Evolutionary conservation across 2,329 filamentous ascomycete species (phyloP).

Genomic region (Colletotrichum lindemuthianum): DNA sequence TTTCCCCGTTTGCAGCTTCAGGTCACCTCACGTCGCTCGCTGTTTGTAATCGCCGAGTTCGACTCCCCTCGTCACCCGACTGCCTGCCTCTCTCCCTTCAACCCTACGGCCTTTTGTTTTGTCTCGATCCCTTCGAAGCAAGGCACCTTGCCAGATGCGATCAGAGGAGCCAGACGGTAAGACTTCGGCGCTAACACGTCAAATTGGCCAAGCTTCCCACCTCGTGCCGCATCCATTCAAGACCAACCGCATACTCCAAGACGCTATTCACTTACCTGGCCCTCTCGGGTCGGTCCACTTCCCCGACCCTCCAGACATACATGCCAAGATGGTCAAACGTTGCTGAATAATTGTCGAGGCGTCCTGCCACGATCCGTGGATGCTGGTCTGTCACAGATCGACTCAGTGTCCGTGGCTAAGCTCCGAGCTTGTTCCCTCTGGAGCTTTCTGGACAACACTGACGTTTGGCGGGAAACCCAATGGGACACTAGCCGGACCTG

Average conservation of each 20-base stretch:
- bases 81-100: neutral
- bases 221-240: slow-evolving; percentile 7
- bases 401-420: neutral
- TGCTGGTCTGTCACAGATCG: neutral
- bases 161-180: neutral
- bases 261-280: neutral
- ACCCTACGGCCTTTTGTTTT: slow-evolving; percentile 13
- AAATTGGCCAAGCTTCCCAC: slow-evolving; percentile 21
- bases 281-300: neutral
- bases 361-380: neutral
- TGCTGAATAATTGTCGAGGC: neutral
- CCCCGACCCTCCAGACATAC: neutral
- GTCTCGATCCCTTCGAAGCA: neutral
- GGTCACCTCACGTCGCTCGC: neutral
- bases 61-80: slow-evolving; percentile 8
- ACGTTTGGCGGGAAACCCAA: too few relatives aligned
- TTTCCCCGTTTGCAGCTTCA: slow-evolving; percentile 22
- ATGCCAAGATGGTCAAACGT: neutral
- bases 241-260: too few relatives aligned
- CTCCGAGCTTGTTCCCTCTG: neutral
- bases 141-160: neutral
- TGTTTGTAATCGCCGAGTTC: slow-evolving; percentile 3
- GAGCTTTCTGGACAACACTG: too few relatives aligned
- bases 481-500: neutral
- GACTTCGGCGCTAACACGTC: slow-evolving; percentile 27